These are phyloP conservation scores for Talaromyces adpressus DNA, from an alignment of 495 filamentous ascomycete species.

Conservation along the genomic window DNA sequence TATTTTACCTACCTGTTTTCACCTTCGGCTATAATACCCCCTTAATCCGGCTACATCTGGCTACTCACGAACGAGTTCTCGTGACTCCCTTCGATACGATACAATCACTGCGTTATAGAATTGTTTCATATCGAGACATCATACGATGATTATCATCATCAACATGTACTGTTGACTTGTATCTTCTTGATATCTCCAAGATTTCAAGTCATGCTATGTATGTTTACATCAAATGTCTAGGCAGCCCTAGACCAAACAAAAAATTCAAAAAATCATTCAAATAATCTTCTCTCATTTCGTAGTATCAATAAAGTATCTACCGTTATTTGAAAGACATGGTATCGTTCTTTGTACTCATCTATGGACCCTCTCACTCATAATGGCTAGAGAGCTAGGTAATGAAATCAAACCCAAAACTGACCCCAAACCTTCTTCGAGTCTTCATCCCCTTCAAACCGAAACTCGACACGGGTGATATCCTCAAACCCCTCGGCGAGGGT, in stretches of 20 bases:
- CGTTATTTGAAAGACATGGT: too few relatives aligned
- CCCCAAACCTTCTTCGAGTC: slow-evolving; percentile 55
- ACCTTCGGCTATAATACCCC: background rate
- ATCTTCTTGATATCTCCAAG: background rate
- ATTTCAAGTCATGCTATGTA: background rate
- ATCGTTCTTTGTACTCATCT: too few relatives aligned
- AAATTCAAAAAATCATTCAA: slow-evolving; percentile 3
- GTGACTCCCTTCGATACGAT: background rate
- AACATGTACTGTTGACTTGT: background rate
- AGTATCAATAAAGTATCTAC: background rate
- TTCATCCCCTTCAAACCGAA: slow-evolving; percentile 55
- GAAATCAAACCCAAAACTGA: slow-evolving; percentile 59
- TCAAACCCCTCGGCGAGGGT: slow-evolving; percentile 73
- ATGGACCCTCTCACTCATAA: too few relatives aligned
- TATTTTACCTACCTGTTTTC: background rate
- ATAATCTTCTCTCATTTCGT: background rate
- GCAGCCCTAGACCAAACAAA: background rate
- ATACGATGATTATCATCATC: background rate
- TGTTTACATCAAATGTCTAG: slow-evolving; percentile 1
- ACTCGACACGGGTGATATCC: slow-evolving; percentile 65
- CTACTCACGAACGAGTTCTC: background rate
- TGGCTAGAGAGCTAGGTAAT: background rate
- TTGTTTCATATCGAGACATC: background rate
- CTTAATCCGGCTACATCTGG: background rate
- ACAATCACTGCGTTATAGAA: background rate